Evolutionary conservation across 345 rosid species (phyloP), one percentile per base, ranked within the genome.

Genomic region (Aurinia saxatilis): DNA sequence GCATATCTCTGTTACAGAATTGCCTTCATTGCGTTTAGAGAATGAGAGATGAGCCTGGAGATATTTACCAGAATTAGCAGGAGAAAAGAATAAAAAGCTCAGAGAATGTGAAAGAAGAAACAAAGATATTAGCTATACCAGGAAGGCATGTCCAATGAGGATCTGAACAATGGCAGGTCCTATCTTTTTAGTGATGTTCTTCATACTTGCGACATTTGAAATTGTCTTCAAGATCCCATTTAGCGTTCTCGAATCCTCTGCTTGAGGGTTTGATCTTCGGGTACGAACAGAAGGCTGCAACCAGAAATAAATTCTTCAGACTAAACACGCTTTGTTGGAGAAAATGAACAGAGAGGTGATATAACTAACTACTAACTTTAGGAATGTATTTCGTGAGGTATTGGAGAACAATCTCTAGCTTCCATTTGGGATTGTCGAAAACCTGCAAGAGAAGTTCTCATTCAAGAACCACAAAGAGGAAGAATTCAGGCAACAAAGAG

Each of bases 141-240:
- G 75, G 68, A 92, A 88, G 62, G 79, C 95, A 71, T 88, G 95
- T 19, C 92, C 83, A 33, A 86, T 38, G 63, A 92, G 96, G 67
- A 84, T 53, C 65, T 92, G 98, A 73, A 89, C 72, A 34, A 66
- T 67, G 60, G 63, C 85, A 21, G 51, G 15, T 39, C 77, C 72
- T 15, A 85, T 78, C 79, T 77, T 92, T 75, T 82, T 89, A 8
- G 69, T 23, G 27, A 87, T 72, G 75, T 63, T 78, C 65, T 61
- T 82, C 5, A 77, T 57, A 59, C 63, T 78, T 63, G 60, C 64
- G 55, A 57, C 58, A 49, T 67, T 80, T 45, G 85, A 78, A 65
- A 89, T 73, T 63, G 68, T 76, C 66, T 72, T 80, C 66, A 92
- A 78, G 51, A 83, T 58, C 54, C 88, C 90, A 61, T 31, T 68